phyloP scores from a whole-genome alignment of 2,329 filamentous ascomycete genomes.

The Aureobasidium sp. region DNA sequence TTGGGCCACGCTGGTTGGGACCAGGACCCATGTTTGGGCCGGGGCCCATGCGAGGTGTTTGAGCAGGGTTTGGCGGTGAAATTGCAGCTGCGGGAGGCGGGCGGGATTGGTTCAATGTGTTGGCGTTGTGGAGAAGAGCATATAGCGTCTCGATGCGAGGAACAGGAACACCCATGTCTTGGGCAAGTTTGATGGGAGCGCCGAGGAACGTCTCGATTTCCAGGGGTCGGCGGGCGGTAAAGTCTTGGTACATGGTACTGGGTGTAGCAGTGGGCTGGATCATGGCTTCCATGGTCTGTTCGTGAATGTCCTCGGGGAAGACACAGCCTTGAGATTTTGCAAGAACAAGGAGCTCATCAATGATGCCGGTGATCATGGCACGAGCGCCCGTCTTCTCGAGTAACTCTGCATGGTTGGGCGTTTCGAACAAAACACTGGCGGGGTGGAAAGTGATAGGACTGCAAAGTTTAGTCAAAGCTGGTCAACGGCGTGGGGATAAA shows the following conservation, averaged over 20 bases:
- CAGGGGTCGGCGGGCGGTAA: constrained; percentile 77
- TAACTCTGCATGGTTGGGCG: constrained; percentile 65
- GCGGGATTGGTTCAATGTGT: constrained; percentile 71
- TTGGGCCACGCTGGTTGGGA: constrained; percentile 32
- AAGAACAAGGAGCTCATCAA: constrained; percentile 71
- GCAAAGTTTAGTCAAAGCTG: neutral
- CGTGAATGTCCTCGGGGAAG: constrained; percentile 67
- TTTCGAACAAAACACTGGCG: constrained; percentile 67
- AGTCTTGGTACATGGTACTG: constrained; percentile 98
- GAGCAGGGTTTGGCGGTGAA: constrained; percentile 19
- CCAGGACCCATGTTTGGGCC: constrained; percentile 42
- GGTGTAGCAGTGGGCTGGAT: constrained; percentile 56
- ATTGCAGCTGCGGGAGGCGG: constrained; percentile 36
- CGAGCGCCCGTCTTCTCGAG: constrained; percentile 78
- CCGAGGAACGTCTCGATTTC: constrained; percentile 94
- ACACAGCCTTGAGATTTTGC: constrained; percentile 69
- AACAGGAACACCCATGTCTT: constrained; percentile 59
- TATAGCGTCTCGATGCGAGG: constrained; percentile 91
- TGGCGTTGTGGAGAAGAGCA: constrained; percentile 81
- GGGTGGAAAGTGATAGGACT: constrained; percentile 90
- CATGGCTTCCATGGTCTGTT: constrained; percentile 79
- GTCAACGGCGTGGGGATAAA: neutral
- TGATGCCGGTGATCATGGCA: constrained; percentile 66
- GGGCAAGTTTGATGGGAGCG: constrained; percentile 81
- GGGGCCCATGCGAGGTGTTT: constrained; percentile 52